Evolutionary conservation across 2,329 filamentous ascomycete genomes (phyloP).

Genomic region (Monilinia aucupariae): DNA sequence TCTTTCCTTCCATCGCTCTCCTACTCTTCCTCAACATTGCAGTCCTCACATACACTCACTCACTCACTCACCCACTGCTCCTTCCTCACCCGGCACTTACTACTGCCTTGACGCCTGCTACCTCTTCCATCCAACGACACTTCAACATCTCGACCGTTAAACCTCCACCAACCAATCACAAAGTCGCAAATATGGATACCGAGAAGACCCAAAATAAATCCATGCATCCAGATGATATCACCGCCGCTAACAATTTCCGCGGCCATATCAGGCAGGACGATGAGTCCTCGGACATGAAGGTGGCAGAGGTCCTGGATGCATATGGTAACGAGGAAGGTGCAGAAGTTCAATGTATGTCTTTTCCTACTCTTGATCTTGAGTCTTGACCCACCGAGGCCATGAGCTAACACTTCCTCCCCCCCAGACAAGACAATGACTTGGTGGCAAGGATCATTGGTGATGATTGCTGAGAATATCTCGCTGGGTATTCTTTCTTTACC

Average conservation of each 20-base stretch:
- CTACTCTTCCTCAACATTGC: not conserved
- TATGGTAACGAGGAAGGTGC: conserved; percentile 23
- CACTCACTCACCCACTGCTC: not conserved
- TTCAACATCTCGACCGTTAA: not conserved
- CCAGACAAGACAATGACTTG: conserved; percentile 18
- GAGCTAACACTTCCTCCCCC: not conserved
- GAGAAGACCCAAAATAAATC: not conserved
- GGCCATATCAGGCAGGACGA: conserved; percentile 9
- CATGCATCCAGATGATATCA: conserved; percentile 8
- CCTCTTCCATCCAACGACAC: not conserved
- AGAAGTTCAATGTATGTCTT: conserved; percentile 20
- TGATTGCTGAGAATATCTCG: conserved; percentile 20
- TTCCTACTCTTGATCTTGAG: not conserved
- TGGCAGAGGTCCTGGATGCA: conserved; percentile 18
- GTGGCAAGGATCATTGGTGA: conserved; percentile 16
- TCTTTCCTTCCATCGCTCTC: not conserved
- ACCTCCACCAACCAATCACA: not conserved
- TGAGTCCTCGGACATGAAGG: conserved; percentile 20
- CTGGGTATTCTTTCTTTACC: conserved; percentile 21
- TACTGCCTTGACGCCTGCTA: not conserved
- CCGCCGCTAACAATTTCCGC: not conserved
- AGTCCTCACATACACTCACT: no score
- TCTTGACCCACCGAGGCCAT: not conserved
- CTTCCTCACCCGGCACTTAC: not conserved
- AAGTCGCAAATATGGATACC: not conserved